Base-by-base conservation (phyloP, 2,329 filamentous ascomycete species). In the Escovopsis sp. region DNA sequence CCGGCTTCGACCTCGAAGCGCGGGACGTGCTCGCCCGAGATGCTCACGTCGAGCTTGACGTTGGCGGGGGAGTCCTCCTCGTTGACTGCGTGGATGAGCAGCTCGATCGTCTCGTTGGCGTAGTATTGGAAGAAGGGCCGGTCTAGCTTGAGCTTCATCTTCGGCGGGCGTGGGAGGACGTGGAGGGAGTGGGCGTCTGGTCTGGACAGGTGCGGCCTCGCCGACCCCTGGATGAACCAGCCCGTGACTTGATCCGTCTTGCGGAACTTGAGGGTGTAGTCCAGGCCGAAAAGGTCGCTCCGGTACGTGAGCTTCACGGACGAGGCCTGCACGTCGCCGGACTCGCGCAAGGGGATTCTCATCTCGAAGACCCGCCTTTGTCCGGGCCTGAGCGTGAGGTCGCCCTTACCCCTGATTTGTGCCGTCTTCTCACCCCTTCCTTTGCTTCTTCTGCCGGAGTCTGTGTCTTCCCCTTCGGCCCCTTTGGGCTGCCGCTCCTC, bases 91-190 rank as follows among this genome's bases (percentile, higher is more conserved):
- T 79, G 71, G 27, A 96, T 63, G 0, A 68, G 60, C 16, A 96
- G 54, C 6, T 62, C 62, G 19, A 94, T 71, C 0, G 62, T 55
- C 58, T 98, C 90, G 47, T 92, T 80, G 2, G 81, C 82, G 51
- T 94, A 96, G 54, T 88, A 92, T 36, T 86, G 77, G 11, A 73
- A 67, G 38, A 68, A 63, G 7, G 78, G 56, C 28, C 73, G 68
- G 2, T 71, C 62, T 9, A 84, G 60, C 18, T 62, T 68, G 31
- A 98, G 72, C 45, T 84, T 76, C 62, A 98, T 75, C 56, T 94
- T 96, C 1, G 90, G 90, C 19, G 88, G 90, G 44, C 92, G 82
- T 2, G 90, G 88, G 36, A 86, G 66, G 17, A 98, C 76, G 37
- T 73, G 77, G 37, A 93, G 70, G 2, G 62, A 60, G 25, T 70